These are phyloP conservation scores for Talaromyces sp. DNA, from an alignment of 2,329 filamentous ascomycete genomes.

Conservation along the genomic window DNA sequence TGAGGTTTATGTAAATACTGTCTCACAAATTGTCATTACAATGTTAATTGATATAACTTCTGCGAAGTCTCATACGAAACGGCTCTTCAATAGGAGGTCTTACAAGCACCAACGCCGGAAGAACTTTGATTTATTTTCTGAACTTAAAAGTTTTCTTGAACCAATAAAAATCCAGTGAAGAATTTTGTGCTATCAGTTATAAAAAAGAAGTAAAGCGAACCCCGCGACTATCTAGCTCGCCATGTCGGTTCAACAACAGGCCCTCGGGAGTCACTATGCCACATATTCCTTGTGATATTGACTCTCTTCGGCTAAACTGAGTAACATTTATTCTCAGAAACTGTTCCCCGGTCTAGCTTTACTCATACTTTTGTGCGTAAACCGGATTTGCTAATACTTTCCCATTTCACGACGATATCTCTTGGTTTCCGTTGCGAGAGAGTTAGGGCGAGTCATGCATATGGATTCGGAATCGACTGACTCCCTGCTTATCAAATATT, in stretches of 20 bases:
- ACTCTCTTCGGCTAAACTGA: neutral
- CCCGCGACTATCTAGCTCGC: neutral
- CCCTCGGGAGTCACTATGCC: neutral
- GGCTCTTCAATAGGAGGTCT: neutral
- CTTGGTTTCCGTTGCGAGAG: neutral
- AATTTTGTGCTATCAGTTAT: neutral
- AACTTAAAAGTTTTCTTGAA: neutral
- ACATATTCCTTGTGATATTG: neutral
- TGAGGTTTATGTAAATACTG: neutral
- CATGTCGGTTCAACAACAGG: neutral
- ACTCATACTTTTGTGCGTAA: neutral
- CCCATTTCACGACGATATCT: neutral
- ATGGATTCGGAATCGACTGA: too few species aligned
- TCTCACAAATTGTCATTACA: neutral
- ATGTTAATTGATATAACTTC: neutral
- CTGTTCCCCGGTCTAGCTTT: neutral
- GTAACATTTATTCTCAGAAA: neutral
- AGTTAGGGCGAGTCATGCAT: neutral
- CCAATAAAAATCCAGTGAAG: neutral
- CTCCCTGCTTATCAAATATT: too few species aligned
- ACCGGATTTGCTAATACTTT: neutral
- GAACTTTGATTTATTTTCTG: neutral
- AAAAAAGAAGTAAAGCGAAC: neutral
- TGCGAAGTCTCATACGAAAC: neutral
- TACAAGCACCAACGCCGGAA: neutral